These are phyloP conservation scores for Plantago major DNA, from an alignment of 257 asterid genomes.

Conservation along the genomic window DNA sequence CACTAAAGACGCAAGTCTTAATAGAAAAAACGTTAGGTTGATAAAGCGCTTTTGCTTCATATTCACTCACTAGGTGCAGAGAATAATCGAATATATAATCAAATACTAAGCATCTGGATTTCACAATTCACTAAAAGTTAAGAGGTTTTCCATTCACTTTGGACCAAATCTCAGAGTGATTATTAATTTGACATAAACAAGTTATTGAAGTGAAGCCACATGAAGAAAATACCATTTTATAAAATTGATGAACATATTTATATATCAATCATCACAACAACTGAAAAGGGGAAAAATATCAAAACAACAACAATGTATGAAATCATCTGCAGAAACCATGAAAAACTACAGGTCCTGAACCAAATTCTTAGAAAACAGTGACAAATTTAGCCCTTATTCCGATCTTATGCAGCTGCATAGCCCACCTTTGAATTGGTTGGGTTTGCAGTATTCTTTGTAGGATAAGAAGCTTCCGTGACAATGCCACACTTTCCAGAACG, in stretches of 20 bases:
- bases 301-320: conserved; percentile 7
- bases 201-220: not conserved
- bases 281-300: not conserved
- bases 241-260: conserved; percentile 17
- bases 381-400: not conserved
- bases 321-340: conserved; percentile 18
- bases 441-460: conserved; percentile 37
- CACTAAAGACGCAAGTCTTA: too few species aligned
- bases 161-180: too few species aligned
- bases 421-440: not conserved
- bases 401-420: conserved; percentile 31
- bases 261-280: conserved; percentile 19
- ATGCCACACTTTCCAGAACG: conserved; percentile 69
- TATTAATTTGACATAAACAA: not conserved
- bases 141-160: too few species aligned
- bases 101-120: too few species aligned
- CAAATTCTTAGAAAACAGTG: not conserved
- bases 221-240: conserved; percentile 13
- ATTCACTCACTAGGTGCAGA: too few species aligned
- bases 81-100: too few species aligned
- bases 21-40: too few species aligned
- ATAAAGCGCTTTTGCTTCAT: too few species aligned
- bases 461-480: conserved; percentile 65
- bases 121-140: too few species aligned
- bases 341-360: conserved; percentile 19